Evolutionary conservation across 352 stramenopile species (phyloP), one percentile per base, ranked within the genome.

Genomic region (Thalassiosira mediterranea): DNA sequence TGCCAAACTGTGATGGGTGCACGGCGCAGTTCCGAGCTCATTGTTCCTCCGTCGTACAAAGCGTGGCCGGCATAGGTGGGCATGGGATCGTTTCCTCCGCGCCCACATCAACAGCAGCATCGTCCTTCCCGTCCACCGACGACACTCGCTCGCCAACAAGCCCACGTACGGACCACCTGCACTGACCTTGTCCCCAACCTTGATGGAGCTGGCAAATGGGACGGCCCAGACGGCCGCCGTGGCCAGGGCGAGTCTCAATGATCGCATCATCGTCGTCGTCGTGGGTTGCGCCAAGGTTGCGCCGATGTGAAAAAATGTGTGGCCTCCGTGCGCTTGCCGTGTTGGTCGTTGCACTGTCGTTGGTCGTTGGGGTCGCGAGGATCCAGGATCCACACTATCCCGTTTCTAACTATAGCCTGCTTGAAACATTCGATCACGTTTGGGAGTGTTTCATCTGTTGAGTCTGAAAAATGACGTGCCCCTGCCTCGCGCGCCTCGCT

Each of bases 121-220:
- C n/a, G n/a, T n/a, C 17, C 19, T n/a, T 44, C 1, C 23, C 26
- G 7, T 37, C n/a, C 31, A 37, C 38, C 15, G 28, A 5, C 8
- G n/a, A 25, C 31, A 47, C 37, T 19, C 17, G 29, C 25, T 64
- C 54, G 4, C n/a, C 34, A n/a, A 37, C n/a, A 19, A 25, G 79
- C 85, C 76, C 67, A 89, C 86, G 79, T 94, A 92, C 5, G 92
- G 91, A 28, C 93, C 94, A 81, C 89, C 95, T 76, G 96, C 92
- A 4, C 81, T 92, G 4, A 96, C 48, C n/a, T n/a, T n/a, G n/a
- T n/a, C n/a, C n/a, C 56, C 56, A 11, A 65, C 56, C 1, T n/a
- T 52, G 13, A 65, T 42, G 7, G 56, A 65, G 28, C 19, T 19
- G 11, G 54, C 56, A 38, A 53, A 21, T 8, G 4, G 8, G 34